A percentile compares a stretch with the other conserved stretches of the same genome.
Evolutionary conservation across 192 early-diverging fungal genomes (phyloP).

Genomic region (Dissophora globulifera): DNA sequence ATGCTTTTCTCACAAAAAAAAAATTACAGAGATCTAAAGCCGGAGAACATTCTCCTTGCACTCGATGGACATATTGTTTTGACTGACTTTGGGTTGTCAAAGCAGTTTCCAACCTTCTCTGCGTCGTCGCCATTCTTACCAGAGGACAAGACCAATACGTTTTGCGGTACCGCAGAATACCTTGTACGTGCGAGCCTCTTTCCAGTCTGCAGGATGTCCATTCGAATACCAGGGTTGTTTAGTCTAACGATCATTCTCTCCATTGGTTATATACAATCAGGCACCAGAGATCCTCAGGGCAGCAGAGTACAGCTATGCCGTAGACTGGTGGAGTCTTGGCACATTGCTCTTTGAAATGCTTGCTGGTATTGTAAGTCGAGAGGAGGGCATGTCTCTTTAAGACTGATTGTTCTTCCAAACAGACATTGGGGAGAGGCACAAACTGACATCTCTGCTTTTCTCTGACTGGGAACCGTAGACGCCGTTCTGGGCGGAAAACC

Average conservation of each 20-base stretch:
- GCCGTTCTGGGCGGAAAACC: constrained; percentile 70
- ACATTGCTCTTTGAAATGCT: constrained; percentile 94
- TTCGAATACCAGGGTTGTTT: no score
- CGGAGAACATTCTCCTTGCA: constrained; percentile 80
- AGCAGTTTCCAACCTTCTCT: constrained; percentile 65
- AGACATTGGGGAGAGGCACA: no score
- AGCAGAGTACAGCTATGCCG: constrained; percentile 71
- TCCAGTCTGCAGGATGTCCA: no score
- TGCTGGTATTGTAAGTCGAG: constrained; percentile 71
- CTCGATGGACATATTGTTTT: constrained; percentile 86
- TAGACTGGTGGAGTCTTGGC: constrained; percentile 96
- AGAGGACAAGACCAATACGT: constrained; percentile 64
- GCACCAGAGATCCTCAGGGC: constrained; percentile 83
- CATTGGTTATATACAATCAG: constrained; percentile 19
- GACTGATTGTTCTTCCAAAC: no score
- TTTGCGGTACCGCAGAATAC: constrained; percentile 87
- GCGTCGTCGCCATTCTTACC: constrained; percentile 17
- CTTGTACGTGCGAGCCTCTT: constrained; percentile 49
- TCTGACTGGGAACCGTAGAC: no score
- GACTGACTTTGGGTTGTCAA: constrained; percentile 95
- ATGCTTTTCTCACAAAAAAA: no score
- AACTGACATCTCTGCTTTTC: no score
- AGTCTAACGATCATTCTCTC: neutral
- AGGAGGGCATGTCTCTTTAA: no score
- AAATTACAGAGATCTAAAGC: constrained; percentile 83